Conservation (phyloP, 2,329 filamentous ascomycete genomes). For the Verticillium tricorpus region DNA sequence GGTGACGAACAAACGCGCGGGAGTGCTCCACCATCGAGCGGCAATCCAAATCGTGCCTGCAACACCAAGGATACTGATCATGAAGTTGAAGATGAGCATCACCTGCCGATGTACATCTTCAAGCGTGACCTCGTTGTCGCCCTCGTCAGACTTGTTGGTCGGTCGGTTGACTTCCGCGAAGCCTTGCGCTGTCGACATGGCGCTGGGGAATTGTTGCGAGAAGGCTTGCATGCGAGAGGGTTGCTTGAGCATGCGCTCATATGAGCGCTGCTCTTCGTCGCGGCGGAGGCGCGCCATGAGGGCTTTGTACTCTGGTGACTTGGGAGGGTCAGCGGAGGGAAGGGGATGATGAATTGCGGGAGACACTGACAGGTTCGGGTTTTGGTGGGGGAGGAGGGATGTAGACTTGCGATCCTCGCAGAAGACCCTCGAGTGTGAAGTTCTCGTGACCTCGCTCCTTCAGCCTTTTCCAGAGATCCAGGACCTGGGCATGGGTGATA, state of each 20-base stretch:
- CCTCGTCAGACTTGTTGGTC: slow-evolving; percentile 38
- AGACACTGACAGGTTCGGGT: slow-evolving; percentile 61
- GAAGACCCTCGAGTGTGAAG: slow-evolving; percentile 62
- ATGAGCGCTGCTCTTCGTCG: slow-evolving; percentile 76
- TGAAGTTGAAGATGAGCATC: slow-evolving; percentile 82
- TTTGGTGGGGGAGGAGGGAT: slow-evolving; percentile 76
- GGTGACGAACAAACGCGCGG: slow-evolving; percentile 64
- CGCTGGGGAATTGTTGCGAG: slow-evolving; percentile 50
- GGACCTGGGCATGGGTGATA: slow-evolving; percentile 66
- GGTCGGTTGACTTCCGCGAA: slow-evolving; percentile 52
- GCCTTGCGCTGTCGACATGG: slow-evolving; percentile 42
- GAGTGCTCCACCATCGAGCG: slow-evolving; percentile 70
- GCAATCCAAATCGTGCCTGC: slow-evolving; percentile 75
- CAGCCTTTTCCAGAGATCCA: slow-evolving; percentile 55
- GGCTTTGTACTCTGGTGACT: slow-evolving; percentile 79
- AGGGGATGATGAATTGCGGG: not conserved
- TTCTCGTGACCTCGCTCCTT: slow-evolving; percentile 24
- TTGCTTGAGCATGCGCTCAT: slow-evolving; percentile 74
- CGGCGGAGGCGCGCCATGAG: slow-evolving; percentile 81
- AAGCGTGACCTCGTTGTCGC: slow-evolving; percentile 62
- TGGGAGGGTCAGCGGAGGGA: slow-evolving; percentile 6
- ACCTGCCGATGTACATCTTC: slow-evolving; percentile 76
- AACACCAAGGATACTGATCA: slow-evolving; percentile 79
- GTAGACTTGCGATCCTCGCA: slow-evolving; percentile 70
- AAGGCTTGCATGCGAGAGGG: slow-evolving; percentile 52